Evolutionary conservation across 768 basidiomycete genomes (phyloP).

Genomic region (Rhodotorula sphaerocarpa): DNA sequence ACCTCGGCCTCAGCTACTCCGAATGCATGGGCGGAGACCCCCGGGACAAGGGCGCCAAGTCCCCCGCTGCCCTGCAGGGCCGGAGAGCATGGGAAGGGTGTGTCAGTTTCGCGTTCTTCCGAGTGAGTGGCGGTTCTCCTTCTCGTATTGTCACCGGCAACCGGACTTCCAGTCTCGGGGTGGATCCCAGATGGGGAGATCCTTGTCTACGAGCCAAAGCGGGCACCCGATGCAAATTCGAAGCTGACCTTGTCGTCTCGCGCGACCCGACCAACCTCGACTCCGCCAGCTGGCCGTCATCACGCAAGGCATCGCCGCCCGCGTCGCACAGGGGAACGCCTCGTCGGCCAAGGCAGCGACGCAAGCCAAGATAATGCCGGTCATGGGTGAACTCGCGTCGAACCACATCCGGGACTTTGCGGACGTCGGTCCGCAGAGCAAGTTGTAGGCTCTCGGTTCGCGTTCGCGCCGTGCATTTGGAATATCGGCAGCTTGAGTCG

Average conservation of each 20-base stretch:
- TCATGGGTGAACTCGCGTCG: conserved; percentile 27
- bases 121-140: conserved; percentile 32
- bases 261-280: too few species aligned
- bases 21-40: not conserved
- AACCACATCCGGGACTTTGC: conserved; percentile 21
- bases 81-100: conserved; percentile 24
- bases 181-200: too few species aligned
- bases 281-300: conserved; percentile 39
- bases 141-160: too few species aligned
- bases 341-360: conserved; percentile 31
- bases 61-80: not conserved
- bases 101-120: conserved; percentile 36
- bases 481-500: too few species aligned
- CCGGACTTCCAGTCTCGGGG: too few species aligned
- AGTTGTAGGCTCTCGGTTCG: conserved; percentile 7
- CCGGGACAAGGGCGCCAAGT: too few species aligned
- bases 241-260: not conserved
- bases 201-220: too few species aligned
- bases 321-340: conserved; percentile 35
- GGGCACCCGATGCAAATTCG: not conserved
- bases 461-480: not conserved
- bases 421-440: conserved; percentile 3
- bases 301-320: conserved; percentile 39
- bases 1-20: conserved; percentile 7
- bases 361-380: conserved; percentile 29